Base-by-base conservation (phyloP, 78 protist species). In the Dictyostelium citrinum region DNA sequence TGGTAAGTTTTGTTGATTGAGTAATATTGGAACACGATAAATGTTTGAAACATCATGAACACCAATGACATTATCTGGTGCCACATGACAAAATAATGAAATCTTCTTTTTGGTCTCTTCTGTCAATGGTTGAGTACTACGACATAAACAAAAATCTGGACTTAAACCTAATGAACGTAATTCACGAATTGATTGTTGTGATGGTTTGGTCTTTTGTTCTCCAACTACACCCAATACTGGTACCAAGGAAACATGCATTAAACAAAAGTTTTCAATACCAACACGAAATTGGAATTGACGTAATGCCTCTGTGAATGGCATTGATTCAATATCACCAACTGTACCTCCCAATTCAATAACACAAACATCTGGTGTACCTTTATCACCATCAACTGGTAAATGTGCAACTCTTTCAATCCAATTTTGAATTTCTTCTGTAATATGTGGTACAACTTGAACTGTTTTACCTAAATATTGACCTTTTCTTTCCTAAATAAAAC, bases 401-500 rank as follows among this genome's bases (percentile, higher is more conserved):
- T 39, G 91, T 1, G 99, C 90, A 2, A 99, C 99, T 46, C 97
- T 81, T 74, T 97, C 97, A 45, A 99, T 93, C 99, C 99, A 98
- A 46, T 91, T 90, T 80, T 91, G 96, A 49, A 99, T 97, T 43
- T 77, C 99, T 77, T 97, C 80, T 27, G 99, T 95, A 72, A 99
- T 80, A 84, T 99, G 99, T 43, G 99, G 99, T 27, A 99, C 99
- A 29, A 95, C 98, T 97, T 99, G 99, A 10, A 99, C 99, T 1
- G 99, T 99, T 84, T 96, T 95, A 76, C 99, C 99, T 22, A 99
- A 97, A 95, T 96, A 99, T 55, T 97, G 98, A 60, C 99, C 99
- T 8, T 71, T 49, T 31, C 99, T 90, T 91, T 99, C 98, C 77
- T 93, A 41, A n/a, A 16, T 24, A 6, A 60, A 49, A 33, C 11